Evolutionary conservation across 2,329 filamentous ascomycete genomes (phyloP).

Genomic region (Clarireedia hainanense): DNA sequence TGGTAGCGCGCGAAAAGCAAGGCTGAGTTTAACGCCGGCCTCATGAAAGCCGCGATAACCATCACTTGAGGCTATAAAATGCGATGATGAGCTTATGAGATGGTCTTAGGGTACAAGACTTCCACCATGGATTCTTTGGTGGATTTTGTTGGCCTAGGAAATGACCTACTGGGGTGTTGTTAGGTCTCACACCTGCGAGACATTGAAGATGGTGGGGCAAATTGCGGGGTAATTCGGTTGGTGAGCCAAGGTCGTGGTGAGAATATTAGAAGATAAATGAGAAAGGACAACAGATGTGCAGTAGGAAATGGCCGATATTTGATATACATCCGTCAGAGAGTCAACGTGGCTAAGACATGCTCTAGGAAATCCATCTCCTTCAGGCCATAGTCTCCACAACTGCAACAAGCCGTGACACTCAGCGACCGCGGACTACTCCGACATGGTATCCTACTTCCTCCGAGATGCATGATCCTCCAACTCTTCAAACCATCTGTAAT

Average conservation of each 20-base stretch:
- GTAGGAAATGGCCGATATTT: too few species aligned
- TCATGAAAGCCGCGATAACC: neutral
- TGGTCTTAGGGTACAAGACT: neutral
- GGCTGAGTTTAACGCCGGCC: conserved; percentile 1
- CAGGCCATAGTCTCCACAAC: too few species aligned
- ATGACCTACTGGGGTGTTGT: neutral
- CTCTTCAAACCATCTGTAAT: neutral
- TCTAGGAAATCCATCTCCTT: too few species aligned
- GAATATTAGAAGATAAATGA: too few species aligned
- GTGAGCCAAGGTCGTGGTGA: too few species aligned
- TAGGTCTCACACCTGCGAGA: neutral
- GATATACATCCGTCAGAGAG: too few species aligned
- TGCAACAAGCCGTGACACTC: too few species aligned
- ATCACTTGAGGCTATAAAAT: neutral
- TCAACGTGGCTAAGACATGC: too few species aligned
- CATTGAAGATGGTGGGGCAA: neutral
- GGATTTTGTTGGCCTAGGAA: neutral
- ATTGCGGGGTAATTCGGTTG: neutral
- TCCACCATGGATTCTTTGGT: neutral
- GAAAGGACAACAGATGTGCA: too few species aligned
- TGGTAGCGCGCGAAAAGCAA: neutral
- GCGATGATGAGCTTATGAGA: neutral
- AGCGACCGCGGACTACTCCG: too few species aligned
- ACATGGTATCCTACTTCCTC: neutral
- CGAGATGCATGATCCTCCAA: neutral